Evolutionary conservation across 2,329 filamentous ascomycete genomes (phyloP).

Genomic region (Microdochium trichocladiopsis): DNA sequence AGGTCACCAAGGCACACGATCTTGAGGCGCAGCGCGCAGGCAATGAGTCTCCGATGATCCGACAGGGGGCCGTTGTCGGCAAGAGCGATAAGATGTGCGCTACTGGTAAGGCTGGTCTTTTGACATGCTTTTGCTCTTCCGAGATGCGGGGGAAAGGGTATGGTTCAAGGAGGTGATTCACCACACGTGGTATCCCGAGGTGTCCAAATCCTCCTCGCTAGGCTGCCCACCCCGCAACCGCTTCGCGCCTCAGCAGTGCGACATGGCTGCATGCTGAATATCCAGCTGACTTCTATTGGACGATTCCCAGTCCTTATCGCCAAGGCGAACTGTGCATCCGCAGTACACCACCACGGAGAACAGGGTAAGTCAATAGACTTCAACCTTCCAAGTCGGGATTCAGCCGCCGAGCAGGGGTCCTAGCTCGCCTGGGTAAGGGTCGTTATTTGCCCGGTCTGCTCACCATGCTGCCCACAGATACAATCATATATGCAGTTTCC

Average conservation of each 20-base stretch:
- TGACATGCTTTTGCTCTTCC: background rate
- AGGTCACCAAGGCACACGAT: slow-evolving; percentile 41
- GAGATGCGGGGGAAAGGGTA: background rate
- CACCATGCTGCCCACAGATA: slow-evolving; percentile 35
- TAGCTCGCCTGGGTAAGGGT: background rate
- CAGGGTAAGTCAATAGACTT: slow-evolving; percentile 40
- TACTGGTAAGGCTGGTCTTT: slow-evolving; percentile 39
- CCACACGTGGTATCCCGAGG: slow-evolving; percentile 1
- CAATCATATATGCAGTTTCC: slow-evolving; percentile 58
- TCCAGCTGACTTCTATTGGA: slow-evolving; percentile 2
- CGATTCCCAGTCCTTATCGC: slow-evolving; percentile 48
- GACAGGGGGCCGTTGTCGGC: slow-evolving; percentile 51
- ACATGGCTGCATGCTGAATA: background rate
- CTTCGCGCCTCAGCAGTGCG: background rate
- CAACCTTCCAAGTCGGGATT: background rate
- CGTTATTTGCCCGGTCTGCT: background rate
- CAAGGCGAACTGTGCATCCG: slow-evolving; percentile 52
- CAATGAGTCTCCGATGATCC: slow-evolving; percentile 22
- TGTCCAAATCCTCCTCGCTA: slow-evolving; percentile 1
- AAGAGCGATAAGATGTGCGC: slow-evolving; percentile 61
- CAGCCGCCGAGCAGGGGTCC: background rate
- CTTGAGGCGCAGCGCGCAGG: slow-evolving; percentile 29
- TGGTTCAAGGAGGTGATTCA: background rate
- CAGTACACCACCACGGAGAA: slow-evolving; percentile 63
- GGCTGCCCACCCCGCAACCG: slow-evolving; percentile 2